phyloP scores from a whole-genome alignment of 2,329 filamentous ascomycete species.

The Alternaria brassicicola region DNA sequence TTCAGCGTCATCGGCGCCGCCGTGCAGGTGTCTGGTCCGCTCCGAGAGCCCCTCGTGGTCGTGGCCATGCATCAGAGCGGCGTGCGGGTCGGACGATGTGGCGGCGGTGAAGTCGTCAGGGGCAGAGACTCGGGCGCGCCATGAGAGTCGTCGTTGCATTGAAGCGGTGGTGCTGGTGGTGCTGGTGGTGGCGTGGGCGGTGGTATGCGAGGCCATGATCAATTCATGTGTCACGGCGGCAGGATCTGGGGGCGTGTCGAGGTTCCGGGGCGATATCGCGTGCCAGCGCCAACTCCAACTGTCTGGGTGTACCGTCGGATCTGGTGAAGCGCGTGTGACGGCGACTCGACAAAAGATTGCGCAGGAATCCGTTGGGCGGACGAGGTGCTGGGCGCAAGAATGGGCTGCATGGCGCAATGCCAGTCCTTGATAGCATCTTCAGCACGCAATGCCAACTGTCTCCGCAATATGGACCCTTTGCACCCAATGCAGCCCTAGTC shows the following conservation, averaged over 20 bases:
- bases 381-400: background rate
- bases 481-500: background rate
- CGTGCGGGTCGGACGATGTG: slow-evolving; percentile 36
- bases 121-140: slow-evolving; percentile 31
- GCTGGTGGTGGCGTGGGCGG: slow-evolving; percentile 18
- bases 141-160: slow-evolving; percentile 37
- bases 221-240: slow-evolving; percentile 18
- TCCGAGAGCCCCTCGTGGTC: slow-evolving; percentile 43
- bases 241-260: slow-evolving; percentile 25
- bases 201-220: slow-evolving; percentile 37
- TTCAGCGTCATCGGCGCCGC: slow-evolving; percentile 31
- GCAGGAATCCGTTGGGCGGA: slow-evolving; percentile 10
- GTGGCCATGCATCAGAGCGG: slow-evolving; percentile 46
- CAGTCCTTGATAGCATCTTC: slow-evolving; percentile 18
- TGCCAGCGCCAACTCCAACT: slow-evolving; percentile 25
- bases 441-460: slow-evolving; percentile 18
- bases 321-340: background rate
- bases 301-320: slow-evolving; percentile 12
- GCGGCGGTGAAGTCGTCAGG: slow-evolving; percentile 16
- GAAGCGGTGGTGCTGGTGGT: slow-evolving; percentile 14
- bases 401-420: slow-evolving; percentile 20
- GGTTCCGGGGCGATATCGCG: slow-evolving; percentile 26
- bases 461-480: background rate
- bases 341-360: slow-evolving; percentile 1
- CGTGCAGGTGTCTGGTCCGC: slow-evolving; percentile 40